These are phyloP conservation scores for Citrus maxima DNA, from an alignment of 345 rosid genomes.

Conservation along the genomic window DNA sequence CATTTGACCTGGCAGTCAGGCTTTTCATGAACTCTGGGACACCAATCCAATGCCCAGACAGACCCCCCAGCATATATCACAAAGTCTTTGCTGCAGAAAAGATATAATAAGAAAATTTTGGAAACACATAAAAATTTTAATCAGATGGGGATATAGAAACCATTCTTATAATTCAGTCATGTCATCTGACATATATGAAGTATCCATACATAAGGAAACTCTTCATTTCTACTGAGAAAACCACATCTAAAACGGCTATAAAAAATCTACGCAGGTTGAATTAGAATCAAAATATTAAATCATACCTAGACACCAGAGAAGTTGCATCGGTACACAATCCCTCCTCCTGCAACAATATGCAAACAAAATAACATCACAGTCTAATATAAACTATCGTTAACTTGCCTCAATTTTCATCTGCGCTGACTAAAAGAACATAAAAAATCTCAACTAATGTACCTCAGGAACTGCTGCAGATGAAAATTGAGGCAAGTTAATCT, in stretches of 20 bases:
- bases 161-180: neutral
- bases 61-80: slow-evolving; percentile 83
- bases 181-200: neutral
- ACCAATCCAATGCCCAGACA: slow-evolving; percentile 95
- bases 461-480: slow-evolving; percentile 72
- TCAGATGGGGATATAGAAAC: neutral
- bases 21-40: slow-evolving; percentile 58
- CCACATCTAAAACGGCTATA: neutral
- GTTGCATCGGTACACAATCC: slow-evolving; percentile 14
- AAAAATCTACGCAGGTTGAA: neutral
- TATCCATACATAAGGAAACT: neutral
- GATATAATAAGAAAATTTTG: neutral
- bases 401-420: too few relatives aligned
- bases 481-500: slow-evolving; percentile 63
- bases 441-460: slow-evolving; percentile 32
- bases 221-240: neutral
- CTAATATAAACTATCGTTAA: neutral
- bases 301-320: slow-evolving; percentile 41
- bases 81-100: slow-evolving; percentile 72
- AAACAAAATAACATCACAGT: neutral
- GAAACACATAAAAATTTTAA: neutral
- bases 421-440: neutral
- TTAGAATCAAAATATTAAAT: neutral
- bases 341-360: slow-evolving; percentile 26
- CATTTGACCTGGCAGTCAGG: slow-evolving; percentile 45